Percentiles rank a stretch among this genome's conserved stretches.
These are phyloP conservation scores for Eucommia ulmoides DNA, from an alignment of 257 asterid species.

Conservation along the genomic window DNA sequence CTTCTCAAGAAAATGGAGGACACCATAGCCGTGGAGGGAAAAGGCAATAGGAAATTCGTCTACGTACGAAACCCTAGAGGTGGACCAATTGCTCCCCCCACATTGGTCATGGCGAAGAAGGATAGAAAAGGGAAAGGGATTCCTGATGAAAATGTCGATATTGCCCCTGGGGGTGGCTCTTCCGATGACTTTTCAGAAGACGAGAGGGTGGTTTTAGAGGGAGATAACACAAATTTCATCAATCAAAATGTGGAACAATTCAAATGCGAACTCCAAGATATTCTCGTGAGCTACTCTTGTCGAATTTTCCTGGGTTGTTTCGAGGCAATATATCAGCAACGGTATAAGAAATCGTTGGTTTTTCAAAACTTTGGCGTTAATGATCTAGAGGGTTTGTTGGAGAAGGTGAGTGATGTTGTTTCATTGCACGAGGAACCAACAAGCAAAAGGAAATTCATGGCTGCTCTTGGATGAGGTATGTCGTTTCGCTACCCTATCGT, in stretches of 20 bases:
- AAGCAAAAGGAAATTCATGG: constrained; percentile 46
- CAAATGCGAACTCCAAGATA: constrained; percentile 78
- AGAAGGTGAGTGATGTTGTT: constrained; percentile 61
- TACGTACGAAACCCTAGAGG: constrained; percentile 29
- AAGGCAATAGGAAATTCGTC: constrained; percentile 45
- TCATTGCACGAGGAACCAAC: constrained; percentile 62
- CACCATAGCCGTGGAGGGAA: constrained; percentile 42
- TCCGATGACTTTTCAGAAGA: constrained; percentile 66
- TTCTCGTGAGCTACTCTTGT: constrained; percentile 79
- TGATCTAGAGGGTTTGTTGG: constrained; percentile 61
- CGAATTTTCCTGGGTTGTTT: constrained; percentile 47
- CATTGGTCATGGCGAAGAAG: constrained; percentile 27
- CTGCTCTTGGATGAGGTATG: constrained; percentile 50
- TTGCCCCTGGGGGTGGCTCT: constrained; percentile 26
- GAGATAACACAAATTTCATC: constrained; percentile 10
- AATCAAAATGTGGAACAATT: constrained; percentile 35
- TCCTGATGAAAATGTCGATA: constrained; percentile 26
- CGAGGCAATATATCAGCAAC: constrained; percentile 61
- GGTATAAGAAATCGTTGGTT: constrained; percentile 69
- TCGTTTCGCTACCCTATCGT: no score
- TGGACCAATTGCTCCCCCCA: constrained; percentile 21
- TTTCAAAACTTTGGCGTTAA: constrained; percentile 56
- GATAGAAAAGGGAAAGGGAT: constrained; percentile 40
- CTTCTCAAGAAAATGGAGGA: constrained; percentile 71
- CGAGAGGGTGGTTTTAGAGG: constrained; percentile 31